Base-by-base conservation (phyloP, 352 stramenopile species). In the Pythium phragmitis region DNA sequence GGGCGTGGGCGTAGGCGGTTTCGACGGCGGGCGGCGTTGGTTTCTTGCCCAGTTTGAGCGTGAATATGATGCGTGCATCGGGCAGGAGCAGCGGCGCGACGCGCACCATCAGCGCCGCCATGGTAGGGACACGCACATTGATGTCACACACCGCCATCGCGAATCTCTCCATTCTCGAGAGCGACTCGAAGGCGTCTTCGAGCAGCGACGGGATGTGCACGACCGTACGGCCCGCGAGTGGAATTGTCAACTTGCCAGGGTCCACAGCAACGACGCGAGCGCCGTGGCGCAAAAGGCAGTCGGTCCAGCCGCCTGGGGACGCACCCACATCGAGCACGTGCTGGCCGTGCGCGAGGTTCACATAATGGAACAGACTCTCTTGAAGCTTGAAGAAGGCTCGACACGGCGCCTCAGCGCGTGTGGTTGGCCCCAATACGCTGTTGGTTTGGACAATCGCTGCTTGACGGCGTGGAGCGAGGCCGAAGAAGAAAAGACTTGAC, bases 371-470 rank as follows among this genome's bases (percentile, higher is more conserved):
- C 12, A 85, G 57, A 56, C 65, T 71, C 65, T 88, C 79, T 21
- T 77, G 43, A 55, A 88, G 67, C 65, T 88, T 86, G 67, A 81
- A 85, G 53, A 78, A 86, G 3, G 79, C 79, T 2, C 76, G 73
- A 48, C 76, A 85, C 4, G 79, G 79, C 0, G 76, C 72, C 14
- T 79, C 63, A 4, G 65, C 65, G 14, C 64, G 48, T 7, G 73
- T 53, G 19, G 23, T 28, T n/a, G 55, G 56, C 45, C 17, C 21
- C 23, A 19, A 37, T 6, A 23, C 14, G 16, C 3, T 43, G 9
- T 33, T 6, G 6, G 11, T 28, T 12, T 7, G 14, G 34, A 45
- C 41, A 11, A 26, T 4, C n/a, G 3, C 3, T 28, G 36, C 8
- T 8, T 9, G 13, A 0, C 16, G 26, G 6, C 46, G 57, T 33